Evolutionary conservation across 768 basidiomycete species (phyloP), one percentile per base, ranked within the genome.

Genomic region (Zangia roseola): DNA sequence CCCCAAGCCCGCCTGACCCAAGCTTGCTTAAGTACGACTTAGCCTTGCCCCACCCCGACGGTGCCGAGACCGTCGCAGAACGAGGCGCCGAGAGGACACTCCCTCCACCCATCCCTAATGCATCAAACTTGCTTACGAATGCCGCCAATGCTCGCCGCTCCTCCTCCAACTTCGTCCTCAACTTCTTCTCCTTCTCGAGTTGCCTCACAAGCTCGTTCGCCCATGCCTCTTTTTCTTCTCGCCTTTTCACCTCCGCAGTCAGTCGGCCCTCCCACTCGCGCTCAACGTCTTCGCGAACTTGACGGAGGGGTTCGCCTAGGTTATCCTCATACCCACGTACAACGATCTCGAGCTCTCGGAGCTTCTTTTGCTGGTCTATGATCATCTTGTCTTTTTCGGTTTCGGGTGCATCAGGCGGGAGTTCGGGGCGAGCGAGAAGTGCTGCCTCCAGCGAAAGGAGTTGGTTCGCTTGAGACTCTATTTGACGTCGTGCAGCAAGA

Each of bases 371-470:
- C 61, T 93, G 86, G 24, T 90, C 86, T 2, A 75, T 73, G 20
- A 93, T 84, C 51, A 87, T 55, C 63, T 76, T 79, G 56, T 93
- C 87, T 63, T 93, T 91, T 52, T 88, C 86, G 19, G 73, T 72
- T 48, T 86, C 84, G 0, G 86, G 75, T 21, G 86, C 85, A 44
- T 82, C 79, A 0, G 79, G 70, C 1, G 85, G 80, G 10, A 87
- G 67, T 30, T 79, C 75, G 0, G 91, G 88, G 5, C 89, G 80
- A 7, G 86, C 77, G 2, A 81, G 76, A 6, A 95, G 75, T 0
- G 90, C 81, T 0, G 81, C 83, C 65, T 94, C 89, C 4, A 95
- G 77, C 0, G 90, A 88, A 2, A 92, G 75, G 40, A 95, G 91
- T 57, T 94, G 90, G 7, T 79, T 84, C 0, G 84, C 78, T 58